These are phyloP conservation scores for Rhizopus delemar DNA, from an alignment of 371 early-diverging fungal genomes.

Conservation along the genomic window DNA sequence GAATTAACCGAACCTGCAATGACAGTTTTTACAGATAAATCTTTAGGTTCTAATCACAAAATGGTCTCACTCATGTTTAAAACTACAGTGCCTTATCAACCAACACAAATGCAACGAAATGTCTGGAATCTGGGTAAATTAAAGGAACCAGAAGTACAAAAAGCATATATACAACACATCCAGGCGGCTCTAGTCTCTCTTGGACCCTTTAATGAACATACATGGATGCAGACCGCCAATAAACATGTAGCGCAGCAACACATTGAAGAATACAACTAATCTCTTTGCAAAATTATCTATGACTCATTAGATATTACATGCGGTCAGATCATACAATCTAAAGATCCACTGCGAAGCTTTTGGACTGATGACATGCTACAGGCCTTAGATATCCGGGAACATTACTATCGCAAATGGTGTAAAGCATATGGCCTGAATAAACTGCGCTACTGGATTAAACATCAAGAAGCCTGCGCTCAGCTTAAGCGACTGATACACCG, in stretches of 20 bases:
- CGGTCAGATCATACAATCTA: no score
- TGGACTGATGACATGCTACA: neutral
- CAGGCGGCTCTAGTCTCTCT: no score
- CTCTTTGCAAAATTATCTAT: neutral
- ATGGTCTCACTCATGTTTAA: neutral
- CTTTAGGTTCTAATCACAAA: conserved; percentile 1
- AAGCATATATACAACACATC: no score
- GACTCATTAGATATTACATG: neutral
- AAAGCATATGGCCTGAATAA: conserved; percentile 8
- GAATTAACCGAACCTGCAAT: neutral
- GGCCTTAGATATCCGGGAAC: conserved; percentile 1
- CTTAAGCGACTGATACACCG: neutral
- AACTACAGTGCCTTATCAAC: neutral
- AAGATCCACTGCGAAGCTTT: neutral
- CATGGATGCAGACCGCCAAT: neutral
- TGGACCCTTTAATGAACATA: neutral
- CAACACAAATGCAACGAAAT: neutral
- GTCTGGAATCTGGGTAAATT: no score
- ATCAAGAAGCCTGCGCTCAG: conserved; percentile 18
- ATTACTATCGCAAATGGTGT: conserved; percentile 11
- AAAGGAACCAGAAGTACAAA: no score
- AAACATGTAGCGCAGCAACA: neutral
- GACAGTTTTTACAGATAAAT: conserved; percentile 2
- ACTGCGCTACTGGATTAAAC: conserved; percentile 10
- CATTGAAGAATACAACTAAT: neutral